Base-by-base conservation (phyloP, 129 eudicot species). In the Arctium lappa region DNA sequence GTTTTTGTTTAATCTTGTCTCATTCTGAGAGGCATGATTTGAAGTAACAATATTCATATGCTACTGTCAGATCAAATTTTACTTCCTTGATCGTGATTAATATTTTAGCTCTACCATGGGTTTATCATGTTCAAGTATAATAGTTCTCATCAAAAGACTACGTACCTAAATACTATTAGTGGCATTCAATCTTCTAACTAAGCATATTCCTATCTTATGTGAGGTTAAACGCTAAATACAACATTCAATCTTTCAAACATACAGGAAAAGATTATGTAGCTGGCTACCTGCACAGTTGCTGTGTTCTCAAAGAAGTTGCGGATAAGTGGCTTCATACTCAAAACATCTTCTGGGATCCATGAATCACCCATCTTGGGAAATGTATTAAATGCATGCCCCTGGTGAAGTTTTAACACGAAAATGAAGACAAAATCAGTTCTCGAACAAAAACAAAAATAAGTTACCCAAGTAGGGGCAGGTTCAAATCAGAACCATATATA, bases 281-380 rank as follows among this genome's bases (percentile, higher is more conserved):
- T 48, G 32, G 6, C 40, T 86, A 95, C 97, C 98, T 95, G 98
- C 80, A 95, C 98, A 6, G 98, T 95, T 79, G 99, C 80, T 40
- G 99, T 93, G 79, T 93, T 93, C 87, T 95, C 98, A 87, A 93
- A 95, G 86, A 95, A 91, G 88, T 93, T 95, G 66, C 97, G 98
- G 33, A 95, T 63, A 38, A 90, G 82, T 8, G 99, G 99, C 89
- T 88, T 93, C 97, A 95, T 81, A 68, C 90, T 89, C 53, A 93
- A 86, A 86, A 95, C 81, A 73, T 89, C 98, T 65, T 95, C 97
- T 29, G 99, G 98, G 83, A 95, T 88, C 99, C 99, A 95, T 29
- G 89, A 78, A 84, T 95, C 98, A 69, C 99, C 99, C 99, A 95
- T 95, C 91, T 89, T 93, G 0, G 99, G 99, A 38, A 95, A 95